These are phyloP conservation scores for Glebionis coronaria DNA, from an alignment of 129 eudicot genomes.

Conservation along the genomic window DNA sequence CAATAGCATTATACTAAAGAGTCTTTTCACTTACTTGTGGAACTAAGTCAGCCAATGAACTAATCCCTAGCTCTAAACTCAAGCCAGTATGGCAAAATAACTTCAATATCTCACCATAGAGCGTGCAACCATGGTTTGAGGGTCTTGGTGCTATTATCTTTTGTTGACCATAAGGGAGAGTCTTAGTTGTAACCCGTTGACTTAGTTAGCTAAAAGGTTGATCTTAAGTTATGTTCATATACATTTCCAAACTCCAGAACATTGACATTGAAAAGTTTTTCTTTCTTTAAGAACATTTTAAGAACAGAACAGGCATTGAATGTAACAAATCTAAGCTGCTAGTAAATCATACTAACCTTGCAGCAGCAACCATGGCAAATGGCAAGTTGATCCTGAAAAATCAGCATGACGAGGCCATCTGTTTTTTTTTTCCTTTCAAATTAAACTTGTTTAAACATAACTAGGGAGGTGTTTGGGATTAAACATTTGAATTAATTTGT, in stretches of 20 bases:
- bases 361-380: too few relatives aligned
- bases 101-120: neutral
- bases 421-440: too few relatives aligned
- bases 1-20: neutral
- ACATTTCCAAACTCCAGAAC: neutral
- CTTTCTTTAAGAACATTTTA: neutral
- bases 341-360: too few relatives aligned
- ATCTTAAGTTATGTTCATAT: neutral
- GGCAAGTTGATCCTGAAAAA: too few relatives aligned
- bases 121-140: too few relatives aligned
- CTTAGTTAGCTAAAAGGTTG: neutral
- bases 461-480: too few relatives aligned
- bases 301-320: neutral
- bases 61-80: neutral
- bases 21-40: slow-evolving; percentile 3
- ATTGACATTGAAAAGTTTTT: neutral
- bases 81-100: neutral
- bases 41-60: neutral
- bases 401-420: too few relatives aligned
- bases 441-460: too few relatives aligned
- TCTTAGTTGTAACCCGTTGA: neutral
- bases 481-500: too few relatives aligned
- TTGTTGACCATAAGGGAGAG: too few relatives aligned
- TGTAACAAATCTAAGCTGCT: too few relatives aligned
- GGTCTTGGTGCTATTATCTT: too few relatives aligned